phyloP scores from a whole-genome alignment of 2,329 filamentous ascomycete genomes.

The Aspergillus versicolor region DNA sequence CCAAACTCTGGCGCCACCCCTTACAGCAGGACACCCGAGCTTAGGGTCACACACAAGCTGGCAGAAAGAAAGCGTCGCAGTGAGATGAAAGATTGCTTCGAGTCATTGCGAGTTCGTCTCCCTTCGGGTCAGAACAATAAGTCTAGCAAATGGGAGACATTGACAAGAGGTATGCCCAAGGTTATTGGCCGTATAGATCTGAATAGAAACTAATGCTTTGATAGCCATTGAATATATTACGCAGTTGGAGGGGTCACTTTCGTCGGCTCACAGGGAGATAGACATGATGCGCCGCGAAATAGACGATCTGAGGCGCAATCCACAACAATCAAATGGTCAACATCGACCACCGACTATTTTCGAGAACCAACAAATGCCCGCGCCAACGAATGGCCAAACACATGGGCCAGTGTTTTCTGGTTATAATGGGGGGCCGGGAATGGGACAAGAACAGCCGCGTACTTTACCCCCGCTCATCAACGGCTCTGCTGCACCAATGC shows the following conservation, averaged over 20 bases:
- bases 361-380: conserved; percentile 36
- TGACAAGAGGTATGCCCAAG: conserved; percentile 42
- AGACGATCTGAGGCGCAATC: conserved; percentile 41
- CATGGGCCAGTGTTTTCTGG: conserved; percentile 31
- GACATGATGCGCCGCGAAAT: conserved; percentile 35
- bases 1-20: conserved; percentile 43
- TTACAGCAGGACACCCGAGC: conserved; percentile 51
- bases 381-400: conserved; percentile 35
- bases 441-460: conserved; percentile 43
- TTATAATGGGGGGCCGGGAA: conserved; percentile 28
- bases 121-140: conserved; percentile 50
- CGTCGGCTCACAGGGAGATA: conserved; percentile 39
- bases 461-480: conserved; percentile 50
- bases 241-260: conserved; percentile 43
- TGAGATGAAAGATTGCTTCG: conserved; percentile 55
- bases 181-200: background rate
- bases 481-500: conserved; percentile 46
- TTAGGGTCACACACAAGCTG: conserved; percentile 51
- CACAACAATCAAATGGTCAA: conserved; percentile 34
- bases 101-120: conserved; percentile 44
- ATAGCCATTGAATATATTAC: conserved; percentile 51
- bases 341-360: conserved; percentile 33
- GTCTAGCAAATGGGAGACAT: conserved; percentile 54
- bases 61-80: conserved; percentile 53
- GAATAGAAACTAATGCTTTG: conserved; percentile 14